Percentiles rank a stretch among this genome's conserved stretches.
phyloP scores from a whole-genome alignment of 179 eudicot genomes.

The Gypsophila paniculata region DNA sequence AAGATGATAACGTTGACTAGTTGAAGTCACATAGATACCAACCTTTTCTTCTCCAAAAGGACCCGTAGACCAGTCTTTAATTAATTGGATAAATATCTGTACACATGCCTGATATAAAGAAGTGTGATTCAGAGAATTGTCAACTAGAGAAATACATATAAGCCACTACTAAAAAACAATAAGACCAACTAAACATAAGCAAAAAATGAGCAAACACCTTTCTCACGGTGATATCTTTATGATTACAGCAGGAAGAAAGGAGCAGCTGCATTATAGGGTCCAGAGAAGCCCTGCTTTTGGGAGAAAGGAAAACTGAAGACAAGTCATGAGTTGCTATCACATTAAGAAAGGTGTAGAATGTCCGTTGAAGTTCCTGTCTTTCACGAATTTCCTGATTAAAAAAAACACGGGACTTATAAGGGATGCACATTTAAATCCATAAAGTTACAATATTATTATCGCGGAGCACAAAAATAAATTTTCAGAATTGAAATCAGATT shows the following conservation, averaged over 20 bases:
- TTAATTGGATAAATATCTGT: constrained; percentile 72
- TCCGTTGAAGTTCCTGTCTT: constrained; percentile 76
- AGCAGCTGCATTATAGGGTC: constrained; percentile 71
- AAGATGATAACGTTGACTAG: background rate
- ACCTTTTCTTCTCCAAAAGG: constrained; percentile 82
- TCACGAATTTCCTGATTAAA: constrained; percentile 82
- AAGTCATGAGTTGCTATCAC: constrained; percentile 84
- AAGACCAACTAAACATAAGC: constrained; percentile 1
- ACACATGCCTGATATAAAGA: constrained; percentile 62
- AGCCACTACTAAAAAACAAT: background rate
- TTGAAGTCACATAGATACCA: constrained; percentile 17
- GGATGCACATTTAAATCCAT: background rate
- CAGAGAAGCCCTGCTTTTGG: constrained; percentile 54
- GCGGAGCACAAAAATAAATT: background rate
- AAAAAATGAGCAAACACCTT: constrained; percentile 50
- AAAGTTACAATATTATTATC: background rate
- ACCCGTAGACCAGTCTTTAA: constrained; percentile 83
- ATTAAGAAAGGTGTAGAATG: constrained; percentile 74
- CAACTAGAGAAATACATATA: background rate
- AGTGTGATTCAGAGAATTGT: constrained; percentile 20
- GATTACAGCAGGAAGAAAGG: constrained; percentile 60
- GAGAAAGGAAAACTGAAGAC: constrained; percentile 72
- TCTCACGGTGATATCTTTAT: constrained; percentile 69
- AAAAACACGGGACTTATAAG: constrained; percentile 11
- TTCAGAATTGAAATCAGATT: constrained; percentile 6